Evolutionary conservation across 768 basidiomycete species (phyloP).

Genomic region (Lactarius evosmus): DNA sequence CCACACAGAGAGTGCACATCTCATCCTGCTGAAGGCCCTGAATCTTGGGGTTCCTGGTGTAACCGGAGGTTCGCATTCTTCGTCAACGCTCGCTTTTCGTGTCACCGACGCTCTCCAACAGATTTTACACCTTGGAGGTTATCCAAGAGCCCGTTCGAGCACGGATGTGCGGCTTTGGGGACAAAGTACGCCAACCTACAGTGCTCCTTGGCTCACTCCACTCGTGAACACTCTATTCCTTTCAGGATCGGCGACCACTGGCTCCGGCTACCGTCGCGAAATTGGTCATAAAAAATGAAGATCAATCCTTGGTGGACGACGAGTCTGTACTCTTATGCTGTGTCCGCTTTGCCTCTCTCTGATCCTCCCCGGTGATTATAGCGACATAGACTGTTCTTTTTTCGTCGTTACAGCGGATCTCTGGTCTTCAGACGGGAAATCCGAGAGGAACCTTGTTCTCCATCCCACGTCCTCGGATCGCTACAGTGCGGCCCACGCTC

Average conservation of each 20-base stretch:
- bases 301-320: slow-evolving; percentile 64
- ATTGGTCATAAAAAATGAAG: slow-evolving; percentile 68
- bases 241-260: slow-evolving; percentile 84
- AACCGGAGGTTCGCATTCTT: slow-evolving; percentile 53
- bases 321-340: slow-evolving; percentile 52
- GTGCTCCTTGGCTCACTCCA: slow-evolving; percentile 12
- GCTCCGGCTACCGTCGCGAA: slow-evolving; percentile 89
- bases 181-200: slow-evolving; percentile 60
- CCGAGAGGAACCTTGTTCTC: slow-evolving; percentile 86
- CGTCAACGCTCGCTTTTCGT: neutral
- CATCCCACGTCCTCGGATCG: slow-evolving; percentile 81
- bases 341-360: neutral
- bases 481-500: slow-evolving; percentile 49
- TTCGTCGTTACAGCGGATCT: slow-evolving; percentile 91
- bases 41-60: slow-evolving; percentile 70
- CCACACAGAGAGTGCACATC: slow-evolving; percentile 26
- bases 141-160: slow-evolving; percentile 88
- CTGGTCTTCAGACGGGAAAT: slow-evolving; percentile 78
- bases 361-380: slow-evolving; percentile 33
- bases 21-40: slow-evolving; percentile 40
- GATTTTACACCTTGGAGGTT: slow-evolving; percentile 80
- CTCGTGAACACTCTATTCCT: slow-evolving; percentile 21
- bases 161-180: slow-evolving; percentile 95
- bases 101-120: slow-evolving; percentile 32
- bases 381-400: slow-evolving; percentile 83